phyloP scores from a whole-genome alignment of 2,329 filamentous ascomycete species.

The Sarocladium oryzae region DNA sequence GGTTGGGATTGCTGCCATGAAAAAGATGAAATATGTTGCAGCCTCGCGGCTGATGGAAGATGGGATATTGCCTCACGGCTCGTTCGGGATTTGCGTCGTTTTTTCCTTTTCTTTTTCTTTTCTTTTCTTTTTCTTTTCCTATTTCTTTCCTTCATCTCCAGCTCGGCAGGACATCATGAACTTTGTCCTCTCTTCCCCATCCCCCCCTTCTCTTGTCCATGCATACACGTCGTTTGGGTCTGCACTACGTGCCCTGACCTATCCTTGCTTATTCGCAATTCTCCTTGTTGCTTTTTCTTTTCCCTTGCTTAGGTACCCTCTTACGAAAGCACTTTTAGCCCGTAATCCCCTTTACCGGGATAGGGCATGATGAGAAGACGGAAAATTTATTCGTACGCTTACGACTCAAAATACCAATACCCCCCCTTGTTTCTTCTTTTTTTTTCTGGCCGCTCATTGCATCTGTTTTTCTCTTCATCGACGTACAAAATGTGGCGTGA shows the following conservation, averaged over 20 bases:
- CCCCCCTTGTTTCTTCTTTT: background rate
- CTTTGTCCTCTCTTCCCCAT: background rate
- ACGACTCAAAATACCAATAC: background rate
- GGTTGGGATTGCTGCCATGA: slow-evolving; percentile 2
- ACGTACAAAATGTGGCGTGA: too few relatives aligned
- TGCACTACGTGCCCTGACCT: background rate
- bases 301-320: too few relatives aligned
- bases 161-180: background rate
- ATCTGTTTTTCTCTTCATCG: too few relatives aligned
- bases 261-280: background rate
- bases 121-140: background rate
- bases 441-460: too few relatives aligned
- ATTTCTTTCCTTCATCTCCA: background rate
- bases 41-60: slow-evolving; percentile 25
- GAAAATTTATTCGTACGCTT: too few relatives aligned
- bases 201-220: background rate
- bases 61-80: slow-evolving; percentile 21
- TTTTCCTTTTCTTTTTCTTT: background rate
- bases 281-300: too few relatives aligned
- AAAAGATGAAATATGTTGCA: slow-evolving; percentile 9
- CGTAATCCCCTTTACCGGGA: too few relatives aligned
- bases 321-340: background rate
- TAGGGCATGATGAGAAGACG: too few relatives aligned
- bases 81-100: background rate
- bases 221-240: too few relatives aligned